These are phyloP conservation scores for Candida sakaeoensis DNA, from an alignment of 805 yeast species.

Conservation along the genomic window DNA sequence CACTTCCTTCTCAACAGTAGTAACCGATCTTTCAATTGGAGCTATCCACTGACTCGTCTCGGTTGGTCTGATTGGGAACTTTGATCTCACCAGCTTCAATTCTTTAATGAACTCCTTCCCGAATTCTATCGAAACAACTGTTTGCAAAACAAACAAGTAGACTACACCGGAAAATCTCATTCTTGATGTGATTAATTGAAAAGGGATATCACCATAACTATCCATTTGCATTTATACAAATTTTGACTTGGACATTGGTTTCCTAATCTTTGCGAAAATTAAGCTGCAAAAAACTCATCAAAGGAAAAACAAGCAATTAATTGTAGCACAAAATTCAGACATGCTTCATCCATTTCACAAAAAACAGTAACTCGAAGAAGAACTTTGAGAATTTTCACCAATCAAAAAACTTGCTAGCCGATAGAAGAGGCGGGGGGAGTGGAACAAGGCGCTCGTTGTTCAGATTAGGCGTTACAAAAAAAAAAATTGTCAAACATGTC, in stretches of 20 bases:
- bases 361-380: too few species aligned
- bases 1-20: conserved; percentile 3
- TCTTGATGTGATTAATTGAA: background rate
- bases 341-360: too few species aligned
- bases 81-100: background rate
- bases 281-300: background rate
- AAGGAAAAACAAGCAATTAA: background rate
- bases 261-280: background rate
- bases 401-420: too few species aligned
- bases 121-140: conserved; percentile 3
- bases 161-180: background rate
- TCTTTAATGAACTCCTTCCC: background rate
- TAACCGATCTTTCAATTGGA: background rate
- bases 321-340: background rate
- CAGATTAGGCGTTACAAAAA: too few species aligned
- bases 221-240: too few species aligned
- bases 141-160: background rate
- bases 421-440: too few species aligned
- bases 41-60: background rate
- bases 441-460: too few species aligned
- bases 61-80: background rate
- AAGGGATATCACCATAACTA: too few species aligned
- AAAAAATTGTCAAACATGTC: too few species aligned
- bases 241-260: too few species aligned
- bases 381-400: too few species aligned